These are phyloP conservation scores for Globisporangium heterothallicum DNA, from an alignment of 352 stramenopile species.

Conservation along the genomic window DNA sequence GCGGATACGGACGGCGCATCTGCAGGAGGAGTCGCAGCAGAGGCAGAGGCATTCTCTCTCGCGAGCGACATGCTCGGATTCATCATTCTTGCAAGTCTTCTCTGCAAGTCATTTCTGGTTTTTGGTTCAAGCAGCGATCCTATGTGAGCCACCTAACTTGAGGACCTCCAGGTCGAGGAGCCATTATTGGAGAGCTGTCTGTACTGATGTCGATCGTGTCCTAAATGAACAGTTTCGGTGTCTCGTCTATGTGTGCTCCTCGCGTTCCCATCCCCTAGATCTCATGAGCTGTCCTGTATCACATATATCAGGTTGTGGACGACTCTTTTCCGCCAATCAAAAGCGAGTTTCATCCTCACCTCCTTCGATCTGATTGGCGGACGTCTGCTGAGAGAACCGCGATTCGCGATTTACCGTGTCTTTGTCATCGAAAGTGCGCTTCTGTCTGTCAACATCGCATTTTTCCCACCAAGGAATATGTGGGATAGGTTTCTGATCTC, in stretches of 20 bases:
- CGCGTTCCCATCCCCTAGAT: conserved; percentile 1
- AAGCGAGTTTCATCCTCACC: background rate
- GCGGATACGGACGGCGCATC: conserved; percentile 4
- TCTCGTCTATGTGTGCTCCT: background rate
- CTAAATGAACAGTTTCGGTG: too few relatives aligned
- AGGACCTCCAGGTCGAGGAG: too few relatives aligned
- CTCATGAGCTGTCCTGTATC: too few relatives aligned
- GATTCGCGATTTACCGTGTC: too few relatives aligned
- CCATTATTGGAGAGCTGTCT: too few relatives aligned
- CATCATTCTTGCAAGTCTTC: too few relatives aligned
- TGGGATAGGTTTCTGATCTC: background rate
- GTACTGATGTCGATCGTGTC: too few relatives aligned
- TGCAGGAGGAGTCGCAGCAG: background rate
- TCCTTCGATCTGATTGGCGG: background rate
- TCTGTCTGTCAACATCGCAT: background rate
- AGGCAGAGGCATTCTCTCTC: conserved; percentile 2
- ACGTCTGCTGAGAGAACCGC: background rate
- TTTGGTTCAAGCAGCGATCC: too few relatives aligned
- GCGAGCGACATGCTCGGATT: too few relatives aligned
- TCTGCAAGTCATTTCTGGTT: too few relatives aligned
- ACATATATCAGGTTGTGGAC: background rate
- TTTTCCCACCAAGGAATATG: too few relatives aligned
- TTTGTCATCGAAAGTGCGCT: background rate
- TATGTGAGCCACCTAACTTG: too few relatives aligned
- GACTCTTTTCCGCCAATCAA: background rate